Evolutionary conservation across 805 yeast species (phyloP), one percentile per base, ranked within the genome.

Genomic region (Candida maris): DNA sequence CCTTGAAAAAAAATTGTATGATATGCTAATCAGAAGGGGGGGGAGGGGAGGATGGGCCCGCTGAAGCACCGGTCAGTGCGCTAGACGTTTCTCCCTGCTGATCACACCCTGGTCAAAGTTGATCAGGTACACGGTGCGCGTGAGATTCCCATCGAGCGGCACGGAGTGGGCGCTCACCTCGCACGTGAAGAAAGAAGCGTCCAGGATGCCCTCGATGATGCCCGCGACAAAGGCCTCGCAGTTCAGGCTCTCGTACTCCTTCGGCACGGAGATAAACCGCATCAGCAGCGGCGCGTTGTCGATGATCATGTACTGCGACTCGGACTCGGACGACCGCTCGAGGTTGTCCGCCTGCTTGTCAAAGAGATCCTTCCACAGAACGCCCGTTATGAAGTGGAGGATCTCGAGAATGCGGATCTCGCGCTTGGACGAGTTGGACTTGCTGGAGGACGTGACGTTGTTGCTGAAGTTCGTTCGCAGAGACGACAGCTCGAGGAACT

Each of bases 151-250:
- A 2, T 73, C 81, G 3, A 70, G 59, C 1, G 85, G 83, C 13
- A 80, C 85, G 0, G 81, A 71, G 52, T 87, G 95, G 1, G 96
- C 95, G n/a, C 84, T 75, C 6, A 87, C 95, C 30, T 65, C 68
- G 10, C 91, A 88, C 37, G 72, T 77, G 53, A 85, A 85, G 44
- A 78, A 79, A 2, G 85, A 68, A 4, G 82, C 68, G 50, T 84
- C 93, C 39, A 87, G 63, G 1, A 86, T 79, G 0, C 94, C 95
- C 56, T 87, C 95, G 27, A 86, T 70, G 12, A 87, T 71, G 0
- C 96, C 96, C 0, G 95, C 95, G 1, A 81, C 75, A 54, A 83
- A 85, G 0, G 95, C 89, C 12, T 82, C 79, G 52, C 93, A 84
- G 53, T 83, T 85, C 51, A 86, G 68, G 44, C 79, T 79, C 8